Evolutionary conservation across 169 alveolate species (phyloP), one percentile per base, ranked within the genome.

Genomic region (Plasmodium chabaudi): DNA sequence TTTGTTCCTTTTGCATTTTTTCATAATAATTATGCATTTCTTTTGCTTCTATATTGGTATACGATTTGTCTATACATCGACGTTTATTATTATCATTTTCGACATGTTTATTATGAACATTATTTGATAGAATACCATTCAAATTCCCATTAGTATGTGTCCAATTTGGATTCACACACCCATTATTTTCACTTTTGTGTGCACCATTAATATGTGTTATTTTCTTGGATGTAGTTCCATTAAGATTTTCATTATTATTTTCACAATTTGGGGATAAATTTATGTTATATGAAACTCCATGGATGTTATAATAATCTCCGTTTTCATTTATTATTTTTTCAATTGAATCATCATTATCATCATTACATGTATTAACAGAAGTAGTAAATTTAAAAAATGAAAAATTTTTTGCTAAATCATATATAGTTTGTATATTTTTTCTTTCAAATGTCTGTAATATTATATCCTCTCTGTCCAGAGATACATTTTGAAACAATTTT

Each of bases 1-100:
- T 27, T 10, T 23, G 27, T 42, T 75, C 72, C 2, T 75, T 51
- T n/a, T 10, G 63, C 19, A 34, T 57, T 39, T 46, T 57, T 55
- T 75, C 88, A 56, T 75, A 75, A 53, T 61, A 63, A 17, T 75
- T 65, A 51, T 63, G 23, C 77, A 75, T 75, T 56, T 64, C 88
- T 39, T 34, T 55, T 49, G 51, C 34, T 25, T 75, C 88, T 9
- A 13, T 49, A 23, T 15, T 9, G 69, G 77, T 53, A 13, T 60
- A 9, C 15, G 27, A 19, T 34, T 47, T 34, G 17, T 6, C 12
- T 23, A 23, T 15, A 21, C 51, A 15, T 5, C 44, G 34, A 39
- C 46, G 42, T 17, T 65, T 56, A 15, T 12, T 9, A 59, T 59
- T 53, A 64, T 49, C 19, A n/a, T 57, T 9, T 10, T 34, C 15